Conservation (phyloP, 2,329 filamentous ascomycete genomes). For the Trichoderma arundinaceum region DNA sequence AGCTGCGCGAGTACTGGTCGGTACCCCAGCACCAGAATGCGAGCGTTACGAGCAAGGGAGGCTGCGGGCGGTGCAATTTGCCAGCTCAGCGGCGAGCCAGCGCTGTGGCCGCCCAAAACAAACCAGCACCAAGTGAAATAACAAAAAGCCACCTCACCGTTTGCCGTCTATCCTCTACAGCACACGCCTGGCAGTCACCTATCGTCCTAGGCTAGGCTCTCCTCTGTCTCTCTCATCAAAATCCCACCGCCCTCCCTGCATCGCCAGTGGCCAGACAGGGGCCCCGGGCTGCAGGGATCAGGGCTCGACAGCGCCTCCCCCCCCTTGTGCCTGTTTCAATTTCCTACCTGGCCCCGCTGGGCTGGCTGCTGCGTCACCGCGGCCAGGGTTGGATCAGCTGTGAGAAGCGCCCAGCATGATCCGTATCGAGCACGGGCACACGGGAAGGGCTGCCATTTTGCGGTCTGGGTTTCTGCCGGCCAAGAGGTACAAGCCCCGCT, state of each 20-base stretch:
- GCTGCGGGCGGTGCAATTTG: conserved; percentile 14
- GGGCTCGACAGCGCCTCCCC: conserved; percentile 19
- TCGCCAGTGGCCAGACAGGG: conserved; percentile 15
- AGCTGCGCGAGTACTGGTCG: background rate
- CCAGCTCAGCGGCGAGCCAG: conserved; percentile 13
- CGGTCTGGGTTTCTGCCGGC: conserved; percentile 23
- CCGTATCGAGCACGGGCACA: conserved; percentile 27
- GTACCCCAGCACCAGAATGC: background rate
- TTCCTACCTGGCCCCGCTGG: conserved; percentile 34
- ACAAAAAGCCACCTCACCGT: conserved; percentile 15
- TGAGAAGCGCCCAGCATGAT: conserved; percentile 24
- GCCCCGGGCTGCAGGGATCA: conserved; percentile 23
- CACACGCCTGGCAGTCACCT: background rate
- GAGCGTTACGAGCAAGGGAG: background rate
- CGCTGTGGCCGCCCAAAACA: background rate
- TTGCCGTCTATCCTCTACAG: background rate
- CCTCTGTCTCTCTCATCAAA: background rate
- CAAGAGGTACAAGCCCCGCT: conserved; percentile 31
- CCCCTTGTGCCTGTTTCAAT: conserved; percentile 36
- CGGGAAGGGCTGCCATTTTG: conserved; percentile 31
- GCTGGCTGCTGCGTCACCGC: conserved; percentile 32
- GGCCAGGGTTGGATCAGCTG: conserved; percentile 26
- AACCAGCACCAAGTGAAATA: background rate
- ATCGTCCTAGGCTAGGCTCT: background rate
- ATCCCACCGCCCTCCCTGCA: conserved; percentile 18